A percentile compares a stretch with the other conserved stretches of the same genome.
Conservation (phyloP, 352 stramenopile genomes). For the Pythium aristosporum region DNA sequence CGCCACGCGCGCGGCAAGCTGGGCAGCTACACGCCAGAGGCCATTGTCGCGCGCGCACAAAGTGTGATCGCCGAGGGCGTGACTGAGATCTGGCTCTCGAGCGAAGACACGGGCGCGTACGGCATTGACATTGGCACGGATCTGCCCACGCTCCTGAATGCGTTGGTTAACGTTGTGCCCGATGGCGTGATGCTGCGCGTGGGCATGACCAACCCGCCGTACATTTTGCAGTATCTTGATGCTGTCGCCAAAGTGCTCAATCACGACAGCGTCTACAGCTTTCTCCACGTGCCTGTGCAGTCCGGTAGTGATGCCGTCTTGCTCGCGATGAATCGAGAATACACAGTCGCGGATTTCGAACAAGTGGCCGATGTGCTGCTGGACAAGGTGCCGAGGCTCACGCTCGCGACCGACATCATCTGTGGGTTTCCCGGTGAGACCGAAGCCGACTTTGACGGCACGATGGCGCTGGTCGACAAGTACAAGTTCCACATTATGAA, state of each 20-base stretch:
- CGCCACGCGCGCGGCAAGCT: conserved; percentile 89
- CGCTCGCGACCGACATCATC: conserved; percentile 92
- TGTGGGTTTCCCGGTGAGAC: conserved; percentile 91
- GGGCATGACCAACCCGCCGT: conserved; percentile 94
- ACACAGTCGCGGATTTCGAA: conserved; percentile 82
- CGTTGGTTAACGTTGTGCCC: conserved; percentile 65
- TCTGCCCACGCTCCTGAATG: conserved; percentile 63
- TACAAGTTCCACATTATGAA: conserved; percentile 92
- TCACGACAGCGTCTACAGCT: conserved; percentile 83
- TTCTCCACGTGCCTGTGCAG: conserved; percentile 92
- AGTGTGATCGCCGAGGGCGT: conserved; percentile 78
- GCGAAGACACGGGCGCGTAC: conserved; percentile 92
- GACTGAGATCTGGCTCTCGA: conserved; percentile 91
- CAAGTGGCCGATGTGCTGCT: conserved; percentile 75
- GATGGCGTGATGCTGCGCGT: conserved; percentile 87
- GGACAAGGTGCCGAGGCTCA: conserved; percentile 73
- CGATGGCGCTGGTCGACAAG: conserved; percentile 82
- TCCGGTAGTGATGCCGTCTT: conserved; percentile 86
- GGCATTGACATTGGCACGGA: conserved; percentile 87
- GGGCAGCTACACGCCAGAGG: conserved; percentile 83
- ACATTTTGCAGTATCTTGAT: conserved; percentile 88
- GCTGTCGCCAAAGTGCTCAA: conserved; percentile 79
- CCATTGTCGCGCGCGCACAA: conserved; percentile 67
- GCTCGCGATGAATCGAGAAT: conserved; percentile 91
- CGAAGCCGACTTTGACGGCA: conserved; percentile 88